Evolutionary conservation across 2,329 filamentous ascomycete species (phyloP), one percentile per base, ranked within the genome.

Genomic region (Lachnellula suecica): DNA sequence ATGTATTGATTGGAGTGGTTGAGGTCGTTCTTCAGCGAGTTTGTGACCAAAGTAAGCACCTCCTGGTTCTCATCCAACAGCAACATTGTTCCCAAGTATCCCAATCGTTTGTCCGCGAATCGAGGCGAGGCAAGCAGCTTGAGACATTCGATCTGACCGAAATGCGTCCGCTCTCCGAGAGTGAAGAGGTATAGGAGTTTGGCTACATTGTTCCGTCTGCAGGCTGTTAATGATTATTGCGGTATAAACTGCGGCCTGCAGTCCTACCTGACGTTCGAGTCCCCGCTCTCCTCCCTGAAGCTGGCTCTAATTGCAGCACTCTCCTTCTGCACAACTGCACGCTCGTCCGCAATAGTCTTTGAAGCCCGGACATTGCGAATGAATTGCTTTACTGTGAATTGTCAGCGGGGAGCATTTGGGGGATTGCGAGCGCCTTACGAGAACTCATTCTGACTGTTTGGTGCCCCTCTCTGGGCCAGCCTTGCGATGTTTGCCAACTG

Each of bases 151-250:
- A 99, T 99, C 79, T 99, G 94, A 47, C 94, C 94, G 70, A 99
- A 99, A 74, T 99, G 94, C 52, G 94, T 99, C 66, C 94, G 84
- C 75, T 99, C 94, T 59, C 94, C 94, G 38, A 99, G 82, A 1
- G 94, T 99, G 73, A 99, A 99, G 56, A 99, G 89, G 71, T 99
- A 99, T 35, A 99, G 83, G 31, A 99, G 84, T 74, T 99, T 99
- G 54, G 94, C 92, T 65, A 99, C 94, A 81, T 99, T 99, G 79
- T 99, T 99, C 70, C 94, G 87, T 75, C 93, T 97, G 71, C 27
- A 41, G 37, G 24, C 41, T 46, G 56, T 63, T 41, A 63, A 58
- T 42, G 17, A 41, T 40, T 31, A 42, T 45, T 38, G 13, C 45
- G 17, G 24, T 8, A 31, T 50, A 23, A 35, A 44, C 38, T 38